Base-by-base conservation (phyloP, 495 filamentous ascomycete genomes). In the Trichoderma parareesei region DNA sequence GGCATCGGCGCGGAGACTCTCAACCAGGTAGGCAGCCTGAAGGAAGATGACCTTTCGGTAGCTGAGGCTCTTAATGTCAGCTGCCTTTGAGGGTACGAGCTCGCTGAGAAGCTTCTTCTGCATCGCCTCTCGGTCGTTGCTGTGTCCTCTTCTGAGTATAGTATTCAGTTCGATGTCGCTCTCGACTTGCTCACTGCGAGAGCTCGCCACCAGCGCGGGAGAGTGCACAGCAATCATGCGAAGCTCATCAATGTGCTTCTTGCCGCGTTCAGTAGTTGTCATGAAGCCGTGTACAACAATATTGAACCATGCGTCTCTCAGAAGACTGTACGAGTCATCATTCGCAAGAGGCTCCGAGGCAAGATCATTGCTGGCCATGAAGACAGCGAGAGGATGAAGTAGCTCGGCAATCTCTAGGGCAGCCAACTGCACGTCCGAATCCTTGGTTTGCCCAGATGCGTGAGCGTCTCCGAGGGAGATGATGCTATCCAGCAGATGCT, bases 301-400 rank as follows among this genome's bases (percentile, higher is more conserved):
- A 72, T 98, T 98, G 74, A 96, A 97, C 94, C 94, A 98, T 14
- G 90, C 90, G 79, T 98, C 91, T 43, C 93, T 88, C 67, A 94
- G 85, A 59, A 96, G 77, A 20, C 85, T 81, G 62, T 84, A 76
- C 27, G 83, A 82, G 48, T 90, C 83, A 44, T 90, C 86, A 67
- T 88, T 84, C 18, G 72, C 69, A 0, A 74, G 57, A 37, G 70
- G 71, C 55, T 78, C 77, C 8, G 77, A 69, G 16, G 74, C 68
- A 5, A 79, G 68, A 27, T 82, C 79, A 66, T 85, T 78, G 44
- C 73, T 77, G 35, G 88, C 86, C 70, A 92, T 87, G 40, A 94
- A 79, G 11, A 90, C 73, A 20, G 94, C 90, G 57, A 98, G 76
- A 16, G 94, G 92, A 63, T 86, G 86, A 62, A 98, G 78, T 5